These are phyloP conservation scores for Aspergillus carlsbadensis DNA, from an alignment of 495 filamentous ascomycete species.

Conservation along the genomic window DNA sequence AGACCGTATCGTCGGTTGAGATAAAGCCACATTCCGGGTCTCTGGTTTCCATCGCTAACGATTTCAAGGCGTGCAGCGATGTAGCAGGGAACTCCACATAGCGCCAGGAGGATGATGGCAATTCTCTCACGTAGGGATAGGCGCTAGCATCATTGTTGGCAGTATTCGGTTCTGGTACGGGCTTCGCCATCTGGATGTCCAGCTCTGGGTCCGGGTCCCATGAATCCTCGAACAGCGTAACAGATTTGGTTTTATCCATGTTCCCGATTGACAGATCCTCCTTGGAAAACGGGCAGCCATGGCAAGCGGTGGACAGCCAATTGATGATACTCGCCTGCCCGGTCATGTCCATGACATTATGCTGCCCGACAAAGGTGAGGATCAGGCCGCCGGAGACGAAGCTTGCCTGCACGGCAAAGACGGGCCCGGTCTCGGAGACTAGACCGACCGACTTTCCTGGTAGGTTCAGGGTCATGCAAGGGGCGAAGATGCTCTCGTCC, in stretches of 20 bases:
- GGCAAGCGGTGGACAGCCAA: slow-evolving; percentile 54
- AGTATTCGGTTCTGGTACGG: no score
- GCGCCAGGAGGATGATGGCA: slow-evolving; percentile 28
- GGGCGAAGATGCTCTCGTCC: slow-evolving; percentile 46
- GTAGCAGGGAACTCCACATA: slow-evolving; percentile 38
- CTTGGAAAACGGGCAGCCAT: slow-evolving; percentile 42
- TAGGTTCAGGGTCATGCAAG: slow-evolving; percentile 47
- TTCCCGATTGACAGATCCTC: no score
- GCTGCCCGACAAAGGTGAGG: slow-evolving; percentile 47
- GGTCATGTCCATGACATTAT: slow-evolving; percentile 53
- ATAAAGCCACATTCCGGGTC: slow-evolving; percentile 20
- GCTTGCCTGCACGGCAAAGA: slow-evolving; percentile 52
- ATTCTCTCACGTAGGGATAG: no score
- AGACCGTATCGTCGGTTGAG: slow-evolving; percentile 57
- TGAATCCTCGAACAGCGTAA: no score
- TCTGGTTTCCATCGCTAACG: slow-evolving; percentile 29
- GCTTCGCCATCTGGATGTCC: background rate
- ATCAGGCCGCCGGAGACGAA: slow-evolving; percentile 51
- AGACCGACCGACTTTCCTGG: slow-evolving; percentile 9
- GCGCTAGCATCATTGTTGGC: no score
- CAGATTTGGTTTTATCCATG: no score
- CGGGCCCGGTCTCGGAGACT: slow-evolving; percentile 22
- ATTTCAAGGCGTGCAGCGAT: slow-evolving; percentile 42
- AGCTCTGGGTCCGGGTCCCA: no score
- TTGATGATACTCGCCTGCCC: slow-evolving; percentile 52